phyloP scores from a whole-genome alignment of 768 basidiomycete species.

The Cubamyces lactineus region DNA sequence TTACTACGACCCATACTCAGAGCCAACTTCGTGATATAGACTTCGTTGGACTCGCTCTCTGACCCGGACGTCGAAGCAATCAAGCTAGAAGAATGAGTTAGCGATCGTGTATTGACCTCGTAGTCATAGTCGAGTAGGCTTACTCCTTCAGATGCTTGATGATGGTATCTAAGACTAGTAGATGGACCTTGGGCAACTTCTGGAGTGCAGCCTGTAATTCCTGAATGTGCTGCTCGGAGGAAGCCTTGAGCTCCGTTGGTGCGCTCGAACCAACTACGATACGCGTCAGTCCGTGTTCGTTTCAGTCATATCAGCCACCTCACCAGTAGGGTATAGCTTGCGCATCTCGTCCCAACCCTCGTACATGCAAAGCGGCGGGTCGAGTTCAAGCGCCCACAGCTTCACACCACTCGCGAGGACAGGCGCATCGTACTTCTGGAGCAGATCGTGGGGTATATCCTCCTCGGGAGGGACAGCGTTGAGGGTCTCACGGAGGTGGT shows the following conservation, averaged over 20 bases:
- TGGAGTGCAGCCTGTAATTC: slow-evolving; percentile 65
- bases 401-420: slow-evolving; percentile 85
- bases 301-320: slow-evolving; percentile 8
- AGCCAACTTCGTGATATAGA: slow-evolving; percentile 86
- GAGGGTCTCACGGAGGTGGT: slow-evolving; percentile 83
- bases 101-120: neutral
- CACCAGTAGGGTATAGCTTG: slow-evolving; percentile 77
- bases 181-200: slow-evolving; percentile 75
- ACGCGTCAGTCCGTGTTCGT: neutral
- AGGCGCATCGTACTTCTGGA: slow-evolving; percentile 80
- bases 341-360: slow-evolving; percentile 93
- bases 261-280: slow-evolving; percentile 53
- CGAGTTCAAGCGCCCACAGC: slow-evolving; percentile 89
- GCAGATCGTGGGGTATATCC: slow-evolving; percentile 54
- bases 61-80: slow-evolving; percentile 58
- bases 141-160: slow-evolving; percentile 77
- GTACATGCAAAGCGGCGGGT: slow-evolving; percentile 82
- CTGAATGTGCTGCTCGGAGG: slow-evolving; percentile 63
- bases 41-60: slow-evolving; percentile 62
- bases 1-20: slow-evolving; percentile 85
- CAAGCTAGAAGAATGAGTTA: slow-evolving; percentile 47
- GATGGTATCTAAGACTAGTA: slow-evolving; percentile 78
- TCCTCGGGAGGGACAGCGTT: slow-evolving; percentile 67
- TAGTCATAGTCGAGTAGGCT: slow-evolving; percentile 31
- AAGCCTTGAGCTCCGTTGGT: slow-evolving; percentile 54